Evolutionary conservation across 768 basidiomycete species (phyloP).

Genomic region (Kwoniella bestiolae): DNA sequence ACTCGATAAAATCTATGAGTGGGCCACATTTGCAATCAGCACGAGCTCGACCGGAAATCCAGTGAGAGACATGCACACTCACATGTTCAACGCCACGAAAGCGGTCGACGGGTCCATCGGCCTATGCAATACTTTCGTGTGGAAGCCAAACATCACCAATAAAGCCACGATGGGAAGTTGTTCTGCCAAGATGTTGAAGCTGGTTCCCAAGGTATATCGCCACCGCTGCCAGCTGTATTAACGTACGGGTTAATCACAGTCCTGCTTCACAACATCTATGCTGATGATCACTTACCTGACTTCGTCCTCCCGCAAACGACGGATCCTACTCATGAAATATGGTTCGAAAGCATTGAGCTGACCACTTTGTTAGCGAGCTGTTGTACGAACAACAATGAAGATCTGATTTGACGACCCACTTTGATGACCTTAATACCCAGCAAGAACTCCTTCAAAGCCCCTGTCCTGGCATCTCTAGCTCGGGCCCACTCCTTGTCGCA

Average conservation of each 20-base stretch:
- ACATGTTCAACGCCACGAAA: conserved; percentile 51
- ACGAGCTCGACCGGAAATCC: neutral
- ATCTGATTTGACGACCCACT: conserved; percentile 18
- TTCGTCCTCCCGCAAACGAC: conserved; percentile 36
- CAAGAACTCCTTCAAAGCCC: conserved; percentile 50
- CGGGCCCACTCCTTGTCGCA: conserved; percentile 47
- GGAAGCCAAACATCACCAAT: conserved; percentile 42
- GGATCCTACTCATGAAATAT: conserved; percentile 36
- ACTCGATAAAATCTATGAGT: conserved; percentile 36
- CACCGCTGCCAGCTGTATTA: conserved; percentile 49
- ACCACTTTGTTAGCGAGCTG: neutral
- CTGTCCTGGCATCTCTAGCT: conserved; percentile 41
- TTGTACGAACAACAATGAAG: neutral
- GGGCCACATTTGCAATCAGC: too few relatives aligned
- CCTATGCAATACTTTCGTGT: conserved; percentile 48
- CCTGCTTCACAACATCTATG: too few relatives aligned
- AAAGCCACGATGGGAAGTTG: conserved; percentile 43
- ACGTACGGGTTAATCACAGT: too few relatives aligned
- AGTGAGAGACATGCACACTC: conserved; percentile 8
- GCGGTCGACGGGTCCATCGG: conserved; percentile 47
- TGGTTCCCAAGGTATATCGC: conserved; percentile 50
- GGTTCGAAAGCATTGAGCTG: conserved; percentile 53
- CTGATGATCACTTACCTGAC: conserved; percentile 40
- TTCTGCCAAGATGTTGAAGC: conserved; percentile 49
- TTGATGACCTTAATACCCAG: conserved; percentile 53